These are phyloP conservation scores for Lentinula novae-zelandiae DNA, from an alignment of 1,284 basidiomycete species.

Conservation along the genomic window DNA sequence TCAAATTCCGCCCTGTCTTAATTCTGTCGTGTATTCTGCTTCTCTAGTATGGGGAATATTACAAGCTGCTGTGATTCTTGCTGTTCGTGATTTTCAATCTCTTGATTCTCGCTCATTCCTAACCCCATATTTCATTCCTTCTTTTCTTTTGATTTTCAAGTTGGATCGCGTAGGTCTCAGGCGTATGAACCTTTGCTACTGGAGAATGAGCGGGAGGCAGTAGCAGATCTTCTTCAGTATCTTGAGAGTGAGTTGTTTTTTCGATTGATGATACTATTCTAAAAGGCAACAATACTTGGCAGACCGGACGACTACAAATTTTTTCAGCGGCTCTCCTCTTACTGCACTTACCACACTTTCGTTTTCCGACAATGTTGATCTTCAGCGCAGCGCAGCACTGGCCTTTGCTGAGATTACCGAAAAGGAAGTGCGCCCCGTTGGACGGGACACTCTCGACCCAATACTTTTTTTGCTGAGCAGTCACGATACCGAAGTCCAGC, in stretches of 20 bases:
- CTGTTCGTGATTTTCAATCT: constrained; percentile 44
- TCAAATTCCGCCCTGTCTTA: constrained; percentile 3
- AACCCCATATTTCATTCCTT: constrained; percentile 11
- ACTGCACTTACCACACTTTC: constrained; percentile 94
- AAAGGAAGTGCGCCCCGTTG: constrained; percentile 97
- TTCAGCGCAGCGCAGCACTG: constrained; percentile 96
- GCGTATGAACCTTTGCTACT: constrained; percentile 91
- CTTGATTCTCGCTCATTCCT: constrained; percentile 9
- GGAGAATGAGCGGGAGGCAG: constrained; percentile 98
- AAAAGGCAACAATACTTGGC: constrained; percentile 13
- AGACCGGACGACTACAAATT: constrained; percentile 96
- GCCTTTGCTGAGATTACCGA: constrained; percentile 99
- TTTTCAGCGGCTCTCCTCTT: constrained; percentile 91
- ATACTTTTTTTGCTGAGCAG: constrained; percentile 97
- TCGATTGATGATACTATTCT: constrained; percentile 15
- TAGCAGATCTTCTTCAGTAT: constrained; percentile 96
- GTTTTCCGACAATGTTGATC: constrained; percentile 98
- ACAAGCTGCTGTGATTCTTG: constrained; percentile 77
- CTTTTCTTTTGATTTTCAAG: constrained; percentile 31
- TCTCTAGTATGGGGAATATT: constrained; percentile 44
- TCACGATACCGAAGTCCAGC: constrained; percentile 98
- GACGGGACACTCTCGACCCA: constrained; percentile 96
- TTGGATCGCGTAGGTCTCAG: constrained; percentile 76
- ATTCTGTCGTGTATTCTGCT: neutral
- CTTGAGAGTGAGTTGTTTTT: constrained; percentile 79